phyloP scores from a whole-genome alignment of 1,284 basidiomycete genomes.

The Ustilago bromivora region DNA sequence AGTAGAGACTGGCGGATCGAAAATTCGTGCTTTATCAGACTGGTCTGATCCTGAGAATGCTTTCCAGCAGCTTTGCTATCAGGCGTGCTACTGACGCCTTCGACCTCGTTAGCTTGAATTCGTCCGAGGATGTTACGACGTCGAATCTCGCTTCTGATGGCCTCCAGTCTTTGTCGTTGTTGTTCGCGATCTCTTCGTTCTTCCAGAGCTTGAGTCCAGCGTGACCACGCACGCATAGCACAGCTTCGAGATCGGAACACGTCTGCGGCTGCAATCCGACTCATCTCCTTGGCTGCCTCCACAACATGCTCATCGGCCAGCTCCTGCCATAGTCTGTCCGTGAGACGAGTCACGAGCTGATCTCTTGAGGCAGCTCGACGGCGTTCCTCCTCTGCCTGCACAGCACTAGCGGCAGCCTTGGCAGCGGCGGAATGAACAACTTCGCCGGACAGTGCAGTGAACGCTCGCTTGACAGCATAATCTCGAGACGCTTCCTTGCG shows the following conservation, averaged over 20 bases:
- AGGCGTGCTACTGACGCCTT: not conserved
- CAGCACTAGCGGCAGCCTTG: conserved; percentile 18
- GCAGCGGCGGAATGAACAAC: conserved; percentile 15
- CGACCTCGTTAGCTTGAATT: conserved; percentile 11
- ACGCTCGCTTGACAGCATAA: conserved; percentile 26
- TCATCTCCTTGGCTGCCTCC: conserved; percentile 15
- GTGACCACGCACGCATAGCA: conserved; percentile 17
- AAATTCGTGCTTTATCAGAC: conserved; percentile 20
- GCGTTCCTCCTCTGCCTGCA: conserved; percentile 20
- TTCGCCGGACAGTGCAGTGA: conserved; percentile 22
- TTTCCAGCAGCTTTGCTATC: not conserved
- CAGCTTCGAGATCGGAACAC: conserved; percentile 23
- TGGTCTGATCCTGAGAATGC: conserved; percentile 3
- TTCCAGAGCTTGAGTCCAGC: conserved; percentile 30
- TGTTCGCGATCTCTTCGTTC: conserved; percentile 30
- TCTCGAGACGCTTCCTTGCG: conserved; percentile 21
- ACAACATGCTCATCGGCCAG: conserved; percentile 21
- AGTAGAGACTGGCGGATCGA: conserved; percentile 35
- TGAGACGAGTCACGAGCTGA: conserved; percentile 18
- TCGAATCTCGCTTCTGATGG: conserved; percentile 25
- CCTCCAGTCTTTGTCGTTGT: conserved; percentile 23
- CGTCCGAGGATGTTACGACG: conserved; percentile 32
- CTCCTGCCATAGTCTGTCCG: conserved; percentile 22
- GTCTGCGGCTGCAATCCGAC: conserved; percentile 23
- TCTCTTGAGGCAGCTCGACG: conserved; percentile 29